Conservation (phyloP, 495 filamentous ascomycete species). For the Cenococcum geophilum region DNA sequence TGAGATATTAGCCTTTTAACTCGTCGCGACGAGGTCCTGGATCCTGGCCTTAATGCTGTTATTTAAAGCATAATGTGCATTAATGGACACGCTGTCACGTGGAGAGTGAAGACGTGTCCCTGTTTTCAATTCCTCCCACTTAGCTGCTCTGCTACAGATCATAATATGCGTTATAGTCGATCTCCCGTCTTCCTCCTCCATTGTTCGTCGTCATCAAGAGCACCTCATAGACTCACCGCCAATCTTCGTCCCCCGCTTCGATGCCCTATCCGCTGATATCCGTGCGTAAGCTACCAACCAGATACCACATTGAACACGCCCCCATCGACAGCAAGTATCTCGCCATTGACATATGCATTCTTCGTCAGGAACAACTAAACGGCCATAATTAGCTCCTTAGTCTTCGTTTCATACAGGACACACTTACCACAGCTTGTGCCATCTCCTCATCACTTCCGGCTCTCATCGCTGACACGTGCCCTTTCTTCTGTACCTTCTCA, state of each 20-base stretch:
- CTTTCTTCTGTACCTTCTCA: slow-evolving; percentile 45
- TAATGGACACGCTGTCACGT: no score
- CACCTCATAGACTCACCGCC: background rate
- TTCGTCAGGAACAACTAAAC: slow-evolving; percentile 43
- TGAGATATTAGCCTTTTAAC: background rate
- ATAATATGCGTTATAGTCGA: no score
- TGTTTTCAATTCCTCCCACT: no score
- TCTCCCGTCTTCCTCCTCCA: background rate
- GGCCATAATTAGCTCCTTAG: background rate
- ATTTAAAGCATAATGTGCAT: background rate
- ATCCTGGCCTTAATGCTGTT: background rate
- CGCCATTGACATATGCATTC: slow-evolving; percentile 56
- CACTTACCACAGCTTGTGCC: slow-evolving; percentile 40
- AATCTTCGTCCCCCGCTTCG: background rate
- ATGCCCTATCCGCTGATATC: background rate
- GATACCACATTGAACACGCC: slow-evolving; percentile 49
- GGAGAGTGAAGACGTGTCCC: no score
- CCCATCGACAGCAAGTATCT: slow-evolving; percentile 56
- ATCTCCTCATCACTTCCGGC: slow-evolving; percentile 46
- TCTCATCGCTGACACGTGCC: slow-evolving; percentile 43
- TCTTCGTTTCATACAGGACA: background rate
- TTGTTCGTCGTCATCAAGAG: background rate
- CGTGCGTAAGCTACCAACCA: slow-evolving; percentile 21
- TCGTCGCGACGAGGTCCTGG: background rate
- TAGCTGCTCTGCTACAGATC: no score